Base-by-base conservation (phyloP, 331 rosid species). In the Arachis monticola region DNA sequence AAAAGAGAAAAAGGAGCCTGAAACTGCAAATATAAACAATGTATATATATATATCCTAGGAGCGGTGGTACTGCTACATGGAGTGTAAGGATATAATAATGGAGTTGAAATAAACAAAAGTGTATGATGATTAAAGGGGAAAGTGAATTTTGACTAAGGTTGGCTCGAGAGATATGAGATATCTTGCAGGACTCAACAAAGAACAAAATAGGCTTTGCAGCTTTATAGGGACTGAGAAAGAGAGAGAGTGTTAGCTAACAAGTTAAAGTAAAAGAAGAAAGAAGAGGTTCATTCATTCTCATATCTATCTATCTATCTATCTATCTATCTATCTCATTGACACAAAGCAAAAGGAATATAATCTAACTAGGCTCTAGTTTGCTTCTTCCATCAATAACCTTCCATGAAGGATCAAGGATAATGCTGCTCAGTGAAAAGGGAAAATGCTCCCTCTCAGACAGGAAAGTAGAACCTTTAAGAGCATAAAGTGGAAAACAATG, bases 401-500 rank as follows among this genome's bases (percentile, higher is more conserved):
- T 35, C 40, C 40, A 35, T 35, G 40, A 73, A 81, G 88, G 88
- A 85, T 86, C 80, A 72, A 77, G 81, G 81, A 79, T 68, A 51
- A 22, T 78, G 51, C 87, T 64, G 75, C 84, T 57, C 65, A 69
- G 69, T 52, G 48, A 69, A 67, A 68, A 38, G 61, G 67, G 47
- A 70, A 81, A 83, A 77, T 77, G 83, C 76, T 76, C 51, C 73
- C 68, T 70, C 67, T 67, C 77, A 63, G 83, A 85, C 85, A 85
- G 82, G 88, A 90, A 92, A 92, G 97, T 83, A 35, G 88, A 88
- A 83, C 87, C 92, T 90, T 90, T 87, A 87, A 88, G 90, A 85
- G 92, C 87, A 85, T 85, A 86, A 86, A 86, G 93, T 75, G 61
- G 80, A 80, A 76, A 81, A 81, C 87, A 77, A 79, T 62, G 87